These are phyloP conservation scores for Porcisia deanei DNA, from an alignment of 208 protist genomes.

Conservation along the genomic window DNA sequence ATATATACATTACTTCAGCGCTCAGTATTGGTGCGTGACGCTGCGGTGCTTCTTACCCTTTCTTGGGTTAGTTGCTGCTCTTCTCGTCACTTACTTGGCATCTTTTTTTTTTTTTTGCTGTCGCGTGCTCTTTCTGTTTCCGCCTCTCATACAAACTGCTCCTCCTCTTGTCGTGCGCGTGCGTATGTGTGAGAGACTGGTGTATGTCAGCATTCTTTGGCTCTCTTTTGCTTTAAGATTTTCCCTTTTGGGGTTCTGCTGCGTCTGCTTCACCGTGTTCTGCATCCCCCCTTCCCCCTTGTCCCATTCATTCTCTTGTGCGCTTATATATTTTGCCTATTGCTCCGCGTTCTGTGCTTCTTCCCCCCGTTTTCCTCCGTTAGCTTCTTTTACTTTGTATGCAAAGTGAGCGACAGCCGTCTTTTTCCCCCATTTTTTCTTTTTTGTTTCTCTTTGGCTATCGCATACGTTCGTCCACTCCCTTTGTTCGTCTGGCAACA, in stretches of 20 bases:
- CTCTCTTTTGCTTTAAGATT: not conserved
- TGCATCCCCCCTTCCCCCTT: not conserved
- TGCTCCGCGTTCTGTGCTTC: not conserved
- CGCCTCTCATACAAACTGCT: not conserved
- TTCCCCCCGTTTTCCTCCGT: not conserved
- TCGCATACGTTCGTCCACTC: not conserved
- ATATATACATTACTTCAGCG: not conserved
- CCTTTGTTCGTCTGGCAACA: not conserved
- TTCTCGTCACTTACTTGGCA: no score
- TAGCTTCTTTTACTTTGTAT: not conserved
- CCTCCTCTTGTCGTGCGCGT: not conserved
- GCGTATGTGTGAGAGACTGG: not conserved
- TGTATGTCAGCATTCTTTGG: not conserved
- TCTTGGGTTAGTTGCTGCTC: not conserved
- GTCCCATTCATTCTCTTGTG: not conserved
- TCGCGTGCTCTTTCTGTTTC: not conserved
- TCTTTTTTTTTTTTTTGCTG: constrained; percentile 15
- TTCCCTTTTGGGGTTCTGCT: constrained; percentile 8
- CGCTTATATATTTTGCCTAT: not conserved
- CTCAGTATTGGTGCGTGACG: not conserved
- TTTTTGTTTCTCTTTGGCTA: not conserved
- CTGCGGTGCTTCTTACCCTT: not conserved
- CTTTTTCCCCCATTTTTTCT: not conserved
- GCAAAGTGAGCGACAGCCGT: not conserved
- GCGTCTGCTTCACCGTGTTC: not conserved